Evolutionary conservation across 345 rosid species (phyloP).

Genomic region (Boechera divaricarpa): DNA sequence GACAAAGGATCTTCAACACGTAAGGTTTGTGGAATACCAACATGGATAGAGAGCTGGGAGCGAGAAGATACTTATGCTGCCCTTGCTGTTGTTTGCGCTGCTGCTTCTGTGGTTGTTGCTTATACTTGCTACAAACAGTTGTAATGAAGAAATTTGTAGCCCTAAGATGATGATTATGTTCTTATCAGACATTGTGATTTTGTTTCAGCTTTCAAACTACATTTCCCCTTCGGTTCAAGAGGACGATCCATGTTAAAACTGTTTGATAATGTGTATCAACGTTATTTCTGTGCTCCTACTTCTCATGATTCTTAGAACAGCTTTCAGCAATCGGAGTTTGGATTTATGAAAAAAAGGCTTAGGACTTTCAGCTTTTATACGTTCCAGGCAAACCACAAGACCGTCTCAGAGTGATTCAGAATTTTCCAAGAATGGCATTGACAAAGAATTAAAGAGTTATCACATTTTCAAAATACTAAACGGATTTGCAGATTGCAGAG

Average conservation of each 20-base stretch:
- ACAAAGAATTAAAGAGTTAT: constrained; percentile 27
- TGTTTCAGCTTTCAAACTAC: constrained; percentile 32
- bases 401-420: not conserved
- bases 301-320: not conserved
- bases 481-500: constrained; percentile 26
- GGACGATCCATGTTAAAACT: constrained; percentile 19
- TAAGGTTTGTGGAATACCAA: constrained; percentile 65
- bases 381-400: not conserved
- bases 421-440: constrained; percentile 21
- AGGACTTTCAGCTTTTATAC: not conserved
- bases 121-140: constrained; percentile 75
- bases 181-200: constrained; percentile 8
- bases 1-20: constrained; percentile 56
- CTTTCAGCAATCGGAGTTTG: not conserved
- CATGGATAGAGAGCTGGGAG: constrained; percentile 94
- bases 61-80: constrained; percentile 89
- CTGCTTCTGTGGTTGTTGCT: constrained; percentile 77
- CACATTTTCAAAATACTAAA: constrained; percentile 23
- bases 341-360: not conserved
- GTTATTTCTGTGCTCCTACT: constrained; percentile 12
- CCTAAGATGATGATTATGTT: constrained; percentile 33
- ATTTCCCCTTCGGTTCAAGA: constrained; percentile 25
- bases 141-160: constrained; percentile 37
- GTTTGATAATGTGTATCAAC: constrained; percentile 14
- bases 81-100: constrained; percentile 81